Evolutionary conservation across 2,329 filamentous ascomycete genomes (phyloP), one percentile per base, ranked within the genome.

Genomic region (Knufia fluminis): DNA sequence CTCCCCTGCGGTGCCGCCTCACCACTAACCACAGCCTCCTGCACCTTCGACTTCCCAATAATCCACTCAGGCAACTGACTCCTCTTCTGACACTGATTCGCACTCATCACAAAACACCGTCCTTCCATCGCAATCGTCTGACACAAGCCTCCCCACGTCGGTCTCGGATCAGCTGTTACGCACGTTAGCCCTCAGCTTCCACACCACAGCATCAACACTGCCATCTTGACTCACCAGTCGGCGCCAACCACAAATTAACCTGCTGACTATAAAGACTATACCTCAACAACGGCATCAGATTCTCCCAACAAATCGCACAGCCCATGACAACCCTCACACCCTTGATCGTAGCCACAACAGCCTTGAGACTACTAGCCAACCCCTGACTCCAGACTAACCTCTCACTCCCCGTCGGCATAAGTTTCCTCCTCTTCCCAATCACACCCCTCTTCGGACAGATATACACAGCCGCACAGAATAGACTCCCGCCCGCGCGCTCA

Each of bases 291-390:
- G 90, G 90, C 89, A 95, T 96, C 69, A 91, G 94, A 66, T 86
- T 95, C 66, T 97, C 90, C 90, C 90, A 96, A 72, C 90, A 95
- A 57, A 97, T 94, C 2, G 89, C 91, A 2, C 85, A 82, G 0
- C 84, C 90, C 52, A 96, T 77, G 50, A 86, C 91, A 52, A 96
- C 69, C 55, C 80, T 81, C 2, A 89, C 78, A 44, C 87, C 88
- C 53, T 83, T 83, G 64, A 96, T 88, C 20, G 74, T 79, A 1
- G 88, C 89, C 22, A 80, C 83, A 1, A 95, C 80, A 2, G 89
- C 90, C 54, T 80, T 79, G 23, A 96, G 75, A 2, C 87, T 92
- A 0, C 79, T 78, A 0, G 90, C 80, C 2, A 82, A 83, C 35
- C 89, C 90, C 64, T 94, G 86, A 0, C 86, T 88, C 90, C 90